phyloP scores from a whole-genome alignment of 768 basidiomycete genomes.

The Mycena venus region DNA sequence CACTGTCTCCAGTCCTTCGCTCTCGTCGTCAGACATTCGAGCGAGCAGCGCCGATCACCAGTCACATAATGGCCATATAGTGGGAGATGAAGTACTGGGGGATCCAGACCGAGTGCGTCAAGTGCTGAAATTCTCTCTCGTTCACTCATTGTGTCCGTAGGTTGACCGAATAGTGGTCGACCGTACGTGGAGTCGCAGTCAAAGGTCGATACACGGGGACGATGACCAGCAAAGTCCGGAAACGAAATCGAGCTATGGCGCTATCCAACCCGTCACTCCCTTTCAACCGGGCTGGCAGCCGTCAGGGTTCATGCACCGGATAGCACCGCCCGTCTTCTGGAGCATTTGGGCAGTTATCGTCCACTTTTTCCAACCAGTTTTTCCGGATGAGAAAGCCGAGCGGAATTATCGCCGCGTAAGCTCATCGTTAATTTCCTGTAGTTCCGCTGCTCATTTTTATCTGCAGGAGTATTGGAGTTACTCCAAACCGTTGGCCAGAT shows the following conservation, averaged over 20 bases:
- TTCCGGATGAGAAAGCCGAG: constrained; percentile 68
- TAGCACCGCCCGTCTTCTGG: constrained; percentile 44
- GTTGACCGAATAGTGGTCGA: constrained; percentile 86
- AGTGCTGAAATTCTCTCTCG: neutral
- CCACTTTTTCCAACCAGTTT: constrained; percentile 72
- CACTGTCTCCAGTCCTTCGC: constrained; percentile 66
- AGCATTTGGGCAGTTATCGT: constrained; percentile 54
- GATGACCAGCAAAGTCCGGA: constrained; percentile 41
- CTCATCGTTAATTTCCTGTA: neutral
- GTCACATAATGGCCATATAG: neutral
- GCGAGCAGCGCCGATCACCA: constrained; percentile 1
- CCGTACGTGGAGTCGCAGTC: constrained; percentile 64
- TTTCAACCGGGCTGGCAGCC: constrained; percentile 33
- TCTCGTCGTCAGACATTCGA: constrained; percentile 31
- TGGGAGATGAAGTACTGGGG: neutral
- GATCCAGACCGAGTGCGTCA: constrained; percentile 31
- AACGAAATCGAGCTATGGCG: constrained; percentile 49
- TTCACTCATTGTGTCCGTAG: constrained; percentile 29
- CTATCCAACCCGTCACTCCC: neutral
- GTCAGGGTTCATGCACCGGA: constrained; percentile 31
- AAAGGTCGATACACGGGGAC: constrained; percentile 19
- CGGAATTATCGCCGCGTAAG: constrained; percentile 58
- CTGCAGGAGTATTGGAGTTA: constrained; percentile 80
- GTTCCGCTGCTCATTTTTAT: constrained; percentile 11
- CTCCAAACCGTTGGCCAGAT: constrained; percentile 74